Percentiles rank a stretch among this genome's conserved stretches.
These are phyloP conservation scores for Brassica cretica DNA, from an alignment of 345 rosid genomes.

Conservation along the genomic window DNA sequence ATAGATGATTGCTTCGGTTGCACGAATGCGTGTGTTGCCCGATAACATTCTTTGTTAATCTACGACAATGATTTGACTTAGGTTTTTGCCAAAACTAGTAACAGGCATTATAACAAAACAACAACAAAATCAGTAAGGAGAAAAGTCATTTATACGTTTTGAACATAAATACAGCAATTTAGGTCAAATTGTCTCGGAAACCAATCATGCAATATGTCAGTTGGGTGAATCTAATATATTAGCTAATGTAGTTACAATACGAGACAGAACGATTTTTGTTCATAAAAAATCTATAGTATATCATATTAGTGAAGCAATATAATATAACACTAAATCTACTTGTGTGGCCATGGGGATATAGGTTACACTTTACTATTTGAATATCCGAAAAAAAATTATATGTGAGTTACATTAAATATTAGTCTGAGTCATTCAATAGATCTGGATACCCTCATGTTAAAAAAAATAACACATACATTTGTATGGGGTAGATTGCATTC, in stretches of 20 bases:
- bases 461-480: too few relatives aligned
- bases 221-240: not conserved
- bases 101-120: not conserved
- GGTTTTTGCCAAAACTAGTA: slow-evolving; percentile 11
- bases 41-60: not conserved
- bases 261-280: not conserved
- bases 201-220: not conserved
- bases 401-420: too few relatives aligned
- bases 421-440: too few relatives aligned
- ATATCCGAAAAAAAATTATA: too few relatives aligned
- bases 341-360: too few relatives aligned
- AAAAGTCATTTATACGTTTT: not conserved
- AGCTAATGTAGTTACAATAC: not conserved
- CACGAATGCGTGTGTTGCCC: not conserved
- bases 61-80: not conserved
- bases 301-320: not conserved
- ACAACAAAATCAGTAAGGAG: not conserved
- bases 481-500: not conserved
- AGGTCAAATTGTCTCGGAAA: not conserved
- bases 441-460: too few relatives aligned
- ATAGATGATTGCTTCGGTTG: slow-evolving; percentile 1
- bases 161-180: not conserved
- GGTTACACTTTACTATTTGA: too few relatives aligned
- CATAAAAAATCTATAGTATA: not conserved
- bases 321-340: not conserved